Evolutionary conservation across 1,284 basidiomycete genomes (phyloP).

Genomic region (Salmacisia buchloeana): DNA sequence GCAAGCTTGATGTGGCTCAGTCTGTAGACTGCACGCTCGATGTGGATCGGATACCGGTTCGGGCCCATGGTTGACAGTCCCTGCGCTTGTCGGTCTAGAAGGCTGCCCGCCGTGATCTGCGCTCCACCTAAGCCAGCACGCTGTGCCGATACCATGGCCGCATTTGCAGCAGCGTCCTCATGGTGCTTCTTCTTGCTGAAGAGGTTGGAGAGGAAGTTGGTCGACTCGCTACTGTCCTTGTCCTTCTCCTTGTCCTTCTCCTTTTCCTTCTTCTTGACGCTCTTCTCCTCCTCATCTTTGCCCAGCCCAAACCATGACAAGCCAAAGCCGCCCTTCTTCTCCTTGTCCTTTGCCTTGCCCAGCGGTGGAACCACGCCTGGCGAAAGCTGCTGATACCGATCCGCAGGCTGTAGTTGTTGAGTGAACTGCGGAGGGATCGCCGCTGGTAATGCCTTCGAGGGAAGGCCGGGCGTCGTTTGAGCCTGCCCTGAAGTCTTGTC

Average conservation of each 20-base stretch:
- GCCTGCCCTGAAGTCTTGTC: conserved; percentile 18
- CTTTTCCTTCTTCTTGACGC: conserved; percentile 26
- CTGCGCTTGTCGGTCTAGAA: conserved; percentile 25
- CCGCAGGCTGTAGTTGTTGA: neutral
- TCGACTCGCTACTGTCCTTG: conserved; percentile 23
- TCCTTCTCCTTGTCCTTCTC: conserved; percentile 30
- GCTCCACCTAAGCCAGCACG: neutral
- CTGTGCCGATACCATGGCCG: neutral
- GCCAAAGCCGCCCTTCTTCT: conserved; percentile 40
- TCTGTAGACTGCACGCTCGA: conserved; percentile 94
- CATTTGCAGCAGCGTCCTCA: conserved; percentile 15
- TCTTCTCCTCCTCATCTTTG: conserved; percentile 43
- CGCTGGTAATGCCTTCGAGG: conserved; percentile 10
- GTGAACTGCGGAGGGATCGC: conserved; percentile 13
- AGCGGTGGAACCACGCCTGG: neutral
- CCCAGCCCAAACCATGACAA: conserved; percentile 46
- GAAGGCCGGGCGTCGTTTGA: neutral
- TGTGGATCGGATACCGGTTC: conserved; percentile 89
- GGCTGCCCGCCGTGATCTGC: conserved; percentile 35
- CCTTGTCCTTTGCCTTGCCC: conserved; percentile 30
- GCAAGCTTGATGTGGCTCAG: conserved; percentile 97
- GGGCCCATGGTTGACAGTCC: conserved; percentile 53
- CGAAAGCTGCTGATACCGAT: neutral
- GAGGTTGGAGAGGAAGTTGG: conserved; percentile 39
- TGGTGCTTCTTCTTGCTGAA: conserved; percentile 43